A percentile compares a stretch with the other conserved stretches of the same genome.
phyloP scores from a whole-genome alignment of 2,329 filamentous ascomycete genomes.

The Alternaria sp. region DNA sequence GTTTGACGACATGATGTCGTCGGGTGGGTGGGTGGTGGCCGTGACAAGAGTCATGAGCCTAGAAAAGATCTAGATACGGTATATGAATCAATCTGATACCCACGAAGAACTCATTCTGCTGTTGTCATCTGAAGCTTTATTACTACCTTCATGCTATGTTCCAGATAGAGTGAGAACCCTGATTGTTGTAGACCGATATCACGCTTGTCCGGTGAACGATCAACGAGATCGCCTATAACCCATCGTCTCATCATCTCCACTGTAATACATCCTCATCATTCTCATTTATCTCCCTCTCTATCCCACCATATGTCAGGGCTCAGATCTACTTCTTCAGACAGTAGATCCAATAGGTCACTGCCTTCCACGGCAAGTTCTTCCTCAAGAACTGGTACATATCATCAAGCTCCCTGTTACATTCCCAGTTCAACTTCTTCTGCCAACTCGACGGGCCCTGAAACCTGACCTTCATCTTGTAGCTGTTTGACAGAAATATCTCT shows the following conservation, averaged over 20 bases:
- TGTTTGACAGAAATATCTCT: neutral
- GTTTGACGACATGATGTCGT: neutral
- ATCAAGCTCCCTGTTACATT: neutral
- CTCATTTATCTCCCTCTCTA: neutral
- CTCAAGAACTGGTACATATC: neutral
- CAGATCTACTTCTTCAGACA: no score
- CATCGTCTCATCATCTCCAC: no score
- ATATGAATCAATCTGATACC: neutral
- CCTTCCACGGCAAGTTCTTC: neutral
- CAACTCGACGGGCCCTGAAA: neutral
- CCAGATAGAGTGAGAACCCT: neutral
- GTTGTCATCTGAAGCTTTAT: neutral
- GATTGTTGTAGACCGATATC: neutral
- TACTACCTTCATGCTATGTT: neutral
- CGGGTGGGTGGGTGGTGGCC: neutral
- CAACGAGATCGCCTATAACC: neutral
- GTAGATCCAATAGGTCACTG: no score
- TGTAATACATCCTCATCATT: no score
- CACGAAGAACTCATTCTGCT: no score
- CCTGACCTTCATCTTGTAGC: neutral
- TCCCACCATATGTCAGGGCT: neutral
- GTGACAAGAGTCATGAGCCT: neutral
- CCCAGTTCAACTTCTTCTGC: no score
- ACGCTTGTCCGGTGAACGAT: fast-evolving
- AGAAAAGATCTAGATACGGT: neutral